These are phyloP conservation scores for Senna tora DNA, from an alignment of 306 rosid genomes.

Conservation along the genomic window DNA sequence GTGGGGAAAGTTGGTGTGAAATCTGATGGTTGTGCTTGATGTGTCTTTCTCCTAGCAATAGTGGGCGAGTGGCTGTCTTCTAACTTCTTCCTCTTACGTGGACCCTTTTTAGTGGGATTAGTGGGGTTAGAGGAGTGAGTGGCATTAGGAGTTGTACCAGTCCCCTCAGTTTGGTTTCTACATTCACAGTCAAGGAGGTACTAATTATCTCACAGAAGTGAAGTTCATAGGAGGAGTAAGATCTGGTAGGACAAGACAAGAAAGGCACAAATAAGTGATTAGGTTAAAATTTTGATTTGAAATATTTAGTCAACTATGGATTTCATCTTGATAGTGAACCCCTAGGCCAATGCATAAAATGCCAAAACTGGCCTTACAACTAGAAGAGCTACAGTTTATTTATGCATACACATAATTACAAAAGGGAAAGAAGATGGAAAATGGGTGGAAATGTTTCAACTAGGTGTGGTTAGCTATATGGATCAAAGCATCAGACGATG, in stretches of 20 bases:
- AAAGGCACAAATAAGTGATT: neutral
- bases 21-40: too few species aligned
- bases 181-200: neutral
- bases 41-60: too few species aligned
- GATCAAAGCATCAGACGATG: too few species aligned
- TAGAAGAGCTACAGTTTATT: neutral
- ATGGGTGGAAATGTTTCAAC: neutral
- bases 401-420: neutral
- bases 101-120: too few species aligned
- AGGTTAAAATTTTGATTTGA: neutral
- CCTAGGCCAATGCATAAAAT: neutral
- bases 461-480: too few species aligned
- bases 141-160: too few species aligned
- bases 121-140: too few species aligned
- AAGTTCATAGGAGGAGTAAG: neutral
- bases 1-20: too few species aligned
- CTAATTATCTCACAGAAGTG: neutral
- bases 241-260: neutral
- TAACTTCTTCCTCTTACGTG: too few species aligned
- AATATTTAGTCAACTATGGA: neutral
- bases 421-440: neutral
- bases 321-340: conserved; percentile 7
- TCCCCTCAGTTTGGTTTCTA: neutral
- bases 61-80: too few species aligned
- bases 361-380: conserved; percentile 6